Base-by-base conservation (phyloP, 1,139 yeast species). In the Protomyces lactucae-debilis region DNA sequence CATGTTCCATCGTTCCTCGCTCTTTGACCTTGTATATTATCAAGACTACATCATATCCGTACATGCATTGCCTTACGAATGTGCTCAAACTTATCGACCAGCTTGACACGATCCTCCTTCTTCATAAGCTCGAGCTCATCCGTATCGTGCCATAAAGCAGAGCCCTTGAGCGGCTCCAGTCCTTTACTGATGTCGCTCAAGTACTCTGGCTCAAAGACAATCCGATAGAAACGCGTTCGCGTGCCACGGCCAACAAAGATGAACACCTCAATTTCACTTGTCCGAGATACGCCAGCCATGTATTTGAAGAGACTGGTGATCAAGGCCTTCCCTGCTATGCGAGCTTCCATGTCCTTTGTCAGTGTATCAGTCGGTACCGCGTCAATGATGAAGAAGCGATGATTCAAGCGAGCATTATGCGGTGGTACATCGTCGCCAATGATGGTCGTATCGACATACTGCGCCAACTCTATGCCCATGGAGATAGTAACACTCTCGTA, bases 251-350 rank as follows among this genome's bases (percentile, higher is more conserved):
- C 64, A 14, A 60, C 60, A 18, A 60, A 16, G 54, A 60, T 54
- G 23, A 60, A 60, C 37, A 59, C 57, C 23, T 59, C 63, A 16
- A 59, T 59, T 35, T 59, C 63, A 18, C 53, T n/a, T 21, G 56
- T 59, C 4, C 63, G 63, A 3, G 57, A 59, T 21, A 59, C 63
- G 53, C 63, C 63, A 39, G 57, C 63, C 63, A 59, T 59, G 57
- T 59, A 59, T 52, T 59, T 59, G 55, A 59, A 45, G 32, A 59
- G 32, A 23, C 57, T 55, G 21, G 63, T 59, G 53, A 59, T 52
- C 35, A 59, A 52, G 37, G 63, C 63, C 36, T 59, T 59, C 21
- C 63, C 63, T 18, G 53, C 57, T 8, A 59, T 52, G 35, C 63
- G 52, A 2, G 63, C 63, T 40, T 52, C 39, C 57, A 59, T 52